A percentile compares a stretch with the other conserved stretches of the same genome.
Conservation (phyloP, 2,329 filamentous ascomycete species). For the Alternaria rosae region DNA sequence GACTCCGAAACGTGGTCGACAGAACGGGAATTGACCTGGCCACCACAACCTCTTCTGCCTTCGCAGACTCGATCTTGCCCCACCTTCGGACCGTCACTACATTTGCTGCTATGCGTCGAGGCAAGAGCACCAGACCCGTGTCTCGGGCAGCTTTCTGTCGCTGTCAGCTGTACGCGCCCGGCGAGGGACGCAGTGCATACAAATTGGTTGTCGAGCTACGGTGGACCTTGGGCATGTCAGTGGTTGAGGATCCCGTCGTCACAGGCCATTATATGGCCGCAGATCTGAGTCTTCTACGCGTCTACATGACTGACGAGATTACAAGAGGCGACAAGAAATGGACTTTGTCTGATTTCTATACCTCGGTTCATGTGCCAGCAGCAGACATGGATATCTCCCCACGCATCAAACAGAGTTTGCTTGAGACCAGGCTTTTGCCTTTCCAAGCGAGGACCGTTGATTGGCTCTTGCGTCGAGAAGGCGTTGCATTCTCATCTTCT, state of each 20-base stretch:
- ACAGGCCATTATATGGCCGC: conserved; percentile 26
- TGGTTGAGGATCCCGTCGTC: conserved; percentile 31
- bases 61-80: conserved; percentile 27
- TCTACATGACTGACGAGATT: conserved; percentile 28
- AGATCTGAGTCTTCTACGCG: conserved; percentile 36
- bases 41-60: conserved; percentile 22
- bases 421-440: conserved; percentile 65
- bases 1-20: conserved; percentile 26
- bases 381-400: conserved; percentile 44
- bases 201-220: conserved; percentile 37
- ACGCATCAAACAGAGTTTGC: conserved; percentile 36
- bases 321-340: conserved; percentile 42
- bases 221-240: conserved; percentile 38
- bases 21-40: conserved; percentile 25
- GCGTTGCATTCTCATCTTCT: conserved; percentile 56
- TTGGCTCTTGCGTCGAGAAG: conserved; percentile 75
- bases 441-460: conserved; percentile 75
- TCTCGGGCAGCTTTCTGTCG: conserved; percentile 36
- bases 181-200: conserved; percentile 7
- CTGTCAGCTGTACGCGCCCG: conserved; percentile 26
- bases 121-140: conserved; percentile 25
- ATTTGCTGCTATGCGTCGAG: conserved; percentile 25
- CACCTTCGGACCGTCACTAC: conserved; percentile 32
- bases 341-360: conserved; percentile 70
- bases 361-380: conserved; percentile 70